Percentiles rank a stretch among this genome's conserved stretches.
Evolutionary conservation across 2,329 filamentous ascomycete species (phyloP).

Genomic region (Zasmidium citrigriseum): DNA sequence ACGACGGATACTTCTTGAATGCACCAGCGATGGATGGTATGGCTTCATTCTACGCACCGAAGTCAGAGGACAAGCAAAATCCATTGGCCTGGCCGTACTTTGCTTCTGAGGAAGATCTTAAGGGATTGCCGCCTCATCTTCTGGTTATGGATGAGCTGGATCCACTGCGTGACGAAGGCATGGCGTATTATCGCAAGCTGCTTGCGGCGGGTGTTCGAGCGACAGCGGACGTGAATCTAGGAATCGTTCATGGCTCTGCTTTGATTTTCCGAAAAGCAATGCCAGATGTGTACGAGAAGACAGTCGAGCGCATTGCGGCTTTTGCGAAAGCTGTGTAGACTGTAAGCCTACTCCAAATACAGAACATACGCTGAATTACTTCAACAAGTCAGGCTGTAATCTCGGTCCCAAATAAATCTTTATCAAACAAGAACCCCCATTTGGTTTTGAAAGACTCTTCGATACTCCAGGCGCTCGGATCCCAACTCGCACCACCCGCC

Average conservation of each 20-base stretch:
- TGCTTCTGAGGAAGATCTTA: constrained; percentile 28
- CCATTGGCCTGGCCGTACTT: constrained; percentile 35
- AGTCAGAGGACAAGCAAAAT: constrained; percentile 15
- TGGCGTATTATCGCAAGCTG: constrained; percentile 29
- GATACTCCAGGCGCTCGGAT: constrained; percentile 39
- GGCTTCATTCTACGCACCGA: constrained; percentile 19
- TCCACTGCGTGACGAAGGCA: constrained; percentile 33
- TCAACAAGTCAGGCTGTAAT: too few relatives aligned
- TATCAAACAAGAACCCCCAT: constrained; percentile 39
- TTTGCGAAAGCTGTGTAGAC: constrained; percentile 19
- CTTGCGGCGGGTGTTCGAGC: constrained; percentile 28
- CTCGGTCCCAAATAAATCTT: constrained; percentile 4
- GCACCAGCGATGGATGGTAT: constrained; percentile 11
- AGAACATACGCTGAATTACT: too few relatives aligned
- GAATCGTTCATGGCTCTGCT: constrained; percentile 24
- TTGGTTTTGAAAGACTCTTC: constrained; percentile 37
- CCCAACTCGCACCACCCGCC: constrained; percentile 33
- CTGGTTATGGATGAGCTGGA: constrained; percentile 35
- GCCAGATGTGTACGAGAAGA: constrained; percentile 26
- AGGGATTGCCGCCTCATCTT: constrained; percentile 30
- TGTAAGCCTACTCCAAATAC: neutral
- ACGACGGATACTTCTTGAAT: constrained; percentile 31
- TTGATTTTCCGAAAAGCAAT: constrained; percentile 29
- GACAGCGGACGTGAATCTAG: constrained; percentile 29
- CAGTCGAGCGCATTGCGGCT: constrained; percentile 24